Base-by-base conservation (phyloP, 2,329 filamentous ascomycete species). In the Rhytidhysteron rufulum region DNA sequence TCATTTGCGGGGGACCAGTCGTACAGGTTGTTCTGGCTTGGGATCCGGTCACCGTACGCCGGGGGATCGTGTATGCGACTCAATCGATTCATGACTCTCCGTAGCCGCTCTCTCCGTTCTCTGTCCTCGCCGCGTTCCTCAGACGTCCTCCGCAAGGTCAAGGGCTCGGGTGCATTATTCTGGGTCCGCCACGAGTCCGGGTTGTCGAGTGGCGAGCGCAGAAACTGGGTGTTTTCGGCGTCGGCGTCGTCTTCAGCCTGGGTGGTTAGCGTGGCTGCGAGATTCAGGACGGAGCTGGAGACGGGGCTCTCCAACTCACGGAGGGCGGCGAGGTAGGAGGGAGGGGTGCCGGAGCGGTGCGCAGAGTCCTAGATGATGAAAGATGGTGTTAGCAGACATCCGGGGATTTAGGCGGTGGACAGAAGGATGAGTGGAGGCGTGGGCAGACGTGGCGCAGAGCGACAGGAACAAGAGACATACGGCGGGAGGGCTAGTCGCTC, bases 1-100 rank as follows among this genome's bases (percentile, higher is more conserved):
- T 64, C 54, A 29, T 52, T 56, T 7, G 68, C 68, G 8, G 78
- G 78, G 24, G 77, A 76, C 79, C 79, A 82, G 56, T 80, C 78
- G 59, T 82, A 81, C 31, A 81, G 62, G 39, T 67, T 72, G 50
- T 79, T 76, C 45, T 71, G 61, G 49, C 70, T 71, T 15, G 78
- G 74, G 7, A 74, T 67, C 36, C 73, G 72, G 47, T 75, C 70
- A 43, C 78, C 73, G 51, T 81, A 81, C 31, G 74, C 71, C 6
- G 50, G 25, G 42, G 48, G 45, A 35, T 65, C 60, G 44, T 72
- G 64, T 24, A 73, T 61, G 39, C 71, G 63, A 47, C 67, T 65
- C 47, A 69, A 64, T 24, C 68, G 55, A 16, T 63, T 66, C 48
- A 77, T 70, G n/a, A 71, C 67, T 32, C 66, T 54, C 43, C 70